Evolutionary conservation across 148 eudicot species (phyloP).

Genomic region (Polygonum aviculare): DNA sequence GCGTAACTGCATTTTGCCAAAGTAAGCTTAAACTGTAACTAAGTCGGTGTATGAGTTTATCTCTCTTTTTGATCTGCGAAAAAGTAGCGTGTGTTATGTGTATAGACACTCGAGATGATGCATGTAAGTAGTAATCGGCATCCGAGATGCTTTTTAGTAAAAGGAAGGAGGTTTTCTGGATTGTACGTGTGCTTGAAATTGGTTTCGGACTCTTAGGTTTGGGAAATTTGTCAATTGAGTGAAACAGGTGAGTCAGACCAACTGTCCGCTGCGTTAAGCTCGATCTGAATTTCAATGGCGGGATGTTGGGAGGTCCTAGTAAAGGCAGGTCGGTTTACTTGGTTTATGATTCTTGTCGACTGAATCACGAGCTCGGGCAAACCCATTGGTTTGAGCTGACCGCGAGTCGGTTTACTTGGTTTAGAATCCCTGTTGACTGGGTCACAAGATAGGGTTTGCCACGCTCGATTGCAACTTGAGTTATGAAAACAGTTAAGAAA

Average conservation of each 20-base stretch:
- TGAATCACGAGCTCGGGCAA: too few species aligned
- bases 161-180: not conserved
- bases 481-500: not conserved
- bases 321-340: too few species aligned
- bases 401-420: too few species aligned
- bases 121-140: not conserved
- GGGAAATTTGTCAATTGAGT: not conserved
- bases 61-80: not conserved
- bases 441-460: too few species aligned
- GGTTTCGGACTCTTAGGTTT: not conserved
- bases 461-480: not conserved
- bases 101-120: constrained; percentile 3
- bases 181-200: not conserved
- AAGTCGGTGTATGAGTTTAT: not conserved
- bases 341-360: too few species aligned
- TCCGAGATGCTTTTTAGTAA: not conserved
- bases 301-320: too few species aligned
- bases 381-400: too few species aligned
- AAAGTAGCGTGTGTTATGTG: not conserved
- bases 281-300: too few species aligned
- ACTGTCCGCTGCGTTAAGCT: not conserved
- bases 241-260: too few species aligned
- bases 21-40: too few species aligned
- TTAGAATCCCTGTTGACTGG: too few species aligned
- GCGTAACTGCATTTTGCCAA: not conserved